These are phyloP conservation scores for Penicillium oxalicum DNA, from an alignment of 2,329 filamentous ascomycete species.

Conservation along the genomic window DNA sequence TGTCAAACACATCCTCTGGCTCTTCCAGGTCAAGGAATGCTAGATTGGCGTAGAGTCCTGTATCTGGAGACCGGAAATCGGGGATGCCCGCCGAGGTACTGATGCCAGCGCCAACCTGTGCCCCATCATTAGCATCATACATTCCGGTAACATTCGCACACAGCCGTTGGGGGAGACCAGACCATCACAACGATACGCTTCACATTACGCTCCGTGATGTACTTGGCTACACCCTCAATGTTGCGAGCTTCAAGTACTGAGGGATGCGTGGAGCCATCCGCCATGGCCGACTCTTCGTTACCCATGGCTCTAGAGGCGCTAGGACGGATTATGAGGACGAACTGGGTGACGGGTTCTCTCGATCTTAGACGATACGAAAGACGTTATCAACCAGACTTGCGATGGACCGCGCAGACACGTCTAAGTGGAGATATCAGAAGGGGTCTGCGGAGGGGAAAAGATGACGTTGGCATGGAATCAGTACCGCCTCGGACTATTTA, in stretches of 20 bases:
- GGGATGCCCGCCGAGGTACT: conserved; percentile 58
- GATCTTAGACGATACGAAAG: conserved; percentile 10
- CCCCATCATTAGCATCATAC: conserved; percentile 1
- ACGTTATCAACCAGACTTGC: too few relatives aligned
- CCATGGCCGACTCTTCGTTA: conserved; percentile 66
- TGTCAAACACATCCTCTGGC: conserved; percentile 90
- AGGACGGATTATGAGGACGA: conserved; percentile 14
- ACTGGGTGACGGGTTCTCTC: conserved; percentile 19
- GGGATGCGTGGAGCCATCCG: conserved; percentile 61
- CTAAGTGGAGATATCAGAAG: neutral
- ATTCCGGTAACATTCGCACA: neutral
- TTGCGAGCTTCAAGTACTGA: conserved; percentile 62
- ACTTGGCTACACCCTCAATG: conserved; percentile 4
- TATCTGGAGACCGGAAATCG: conserved; percentile 89
- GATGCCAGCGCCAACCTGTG: conserved; percentile 75
- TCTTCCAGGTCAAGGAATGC: conserved; percentile 78
- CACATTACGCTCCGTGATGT: conserved; percentile 27
- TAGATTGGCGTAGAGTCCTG: conserved; percentile 89
- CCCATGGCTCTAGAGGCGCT: conserved; percentile 57
- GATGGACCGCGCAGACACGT: neutral
- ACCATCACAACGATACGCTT: conserved; percentile 75
- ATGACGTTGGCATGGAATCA: conserved; percentile 13
- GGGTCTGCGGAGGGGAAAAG: conserved; percentile 4
- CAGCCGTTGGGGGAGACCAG: conserved; percentile 13
- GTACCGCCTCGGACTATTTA: neutral